Conservation (phyloP, 2,329 filamentous ascomycete genomes). For the Talaromyces sp. region DNA sequence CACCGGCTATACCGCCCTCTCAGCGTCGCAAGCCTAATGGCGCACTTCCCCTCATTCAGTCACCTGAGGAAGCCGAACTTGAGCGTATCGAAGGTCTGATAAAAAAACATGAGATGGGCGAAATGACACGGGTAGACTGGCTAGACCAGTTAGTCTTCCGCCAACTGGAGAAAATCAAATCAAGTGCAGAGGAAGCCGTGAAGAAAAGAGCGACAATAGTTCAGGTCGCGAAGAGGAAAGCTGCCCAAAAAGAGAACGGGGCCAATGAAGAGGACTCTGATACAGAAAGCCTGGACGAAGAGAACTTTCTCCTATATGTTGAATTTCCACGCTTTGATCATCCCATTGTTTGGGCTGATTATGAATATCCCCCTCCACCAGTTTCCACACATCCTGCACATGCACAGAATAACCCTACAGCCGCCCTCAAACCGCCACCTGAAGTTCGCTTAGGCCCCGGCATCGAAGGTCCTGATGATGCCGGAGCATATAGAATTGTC, state of each 20-base stretch:
- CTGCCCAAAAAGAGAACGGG: constrained; percentile 32
- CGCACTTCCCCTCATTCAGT: constrained; percentile 44
- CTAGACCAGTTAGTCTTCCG: constrained; percentile 92
- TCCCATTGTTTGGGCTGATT: constrained; percentile 88
- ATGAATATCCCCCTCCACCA: constrained; percentile 83
- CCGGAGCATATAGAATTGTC: constrained; percentile 59
- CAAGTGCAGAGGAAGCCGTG: constrained; percentile 61
- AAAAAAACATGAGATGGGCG: constrained; percentile 98
- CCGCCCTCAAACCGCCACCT: constrained; percentile 73
- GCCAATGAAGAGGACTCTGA: constrained; percentile 40
- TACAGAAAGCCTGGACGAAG: constrained; percentile 47
- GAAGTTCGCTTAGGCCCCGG: constrained; percentile 88
- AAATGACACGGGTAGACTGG: constrained; percentile 91
- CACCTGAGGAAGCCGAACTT: constrained; percentile 77
- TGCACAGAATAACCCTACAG: constrained; percentile 61
- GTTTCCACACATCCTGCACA: constrained; percentile 69
- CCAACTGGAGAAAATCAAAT: constrained; percentile 73
- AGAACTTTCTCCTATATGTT: constrained; percentile 77
- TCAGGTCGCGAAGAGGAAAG: constrained; percentile 33
- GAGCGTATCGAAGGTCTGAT: constrained; percentile 84
- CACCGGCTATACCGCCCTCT: constrained; percentile 64
- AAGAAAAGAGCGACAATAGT: constrained; percentile 50
- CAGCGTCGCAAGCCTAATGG: constrained; percentile 51
- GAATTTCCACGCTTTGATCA: constrained; percentile 95
- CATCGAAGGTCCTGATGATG: constrained; percentile 64